Conservation (phyloP, 768 basidiomycete genomes). For the Kwoniella newhampshirensis region DNA sequence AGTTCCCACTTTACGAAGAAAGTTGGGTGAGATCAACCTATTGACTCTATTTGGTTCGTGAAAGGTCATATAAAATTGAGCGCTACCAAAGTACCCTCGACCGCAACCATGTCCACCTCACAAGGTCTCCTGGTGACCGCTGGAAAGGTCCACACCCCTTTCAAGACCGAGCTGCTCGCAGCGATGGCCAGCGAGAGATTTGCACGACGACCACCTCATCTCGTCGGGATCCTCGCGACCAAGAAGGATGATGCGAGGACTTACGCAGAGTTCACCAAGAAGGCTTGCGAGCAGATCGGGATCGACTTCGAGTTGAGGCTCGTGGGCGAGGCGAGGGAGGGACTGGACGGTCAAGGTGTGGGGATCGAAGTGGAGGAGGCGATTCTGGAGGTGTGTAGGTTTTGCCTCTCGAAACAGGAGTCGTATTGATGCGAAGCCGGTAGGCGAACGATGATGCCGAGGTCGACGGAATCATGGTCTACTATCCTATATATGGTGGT, state of each 20-base stretch:
- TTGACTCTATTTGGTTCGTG: no score
- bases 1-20: no score
- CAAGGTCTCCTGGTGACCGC: slow-evolving; percentile 50
- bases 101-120: slow-evolving; percentile 5
- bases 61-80: no score
- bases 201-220: slow-evolving; percentile 59
- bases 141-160: slow-evolving; percentile 48
- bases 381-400: slow-evolving; percentile 65
- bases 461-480: slow-evolving; percentile 96
- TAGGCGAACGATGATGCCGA: slow-evolving; percentile 77
- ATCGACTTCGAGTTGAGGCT: slow-evolving; percentile 78
- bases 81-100: neutral
- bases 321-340: slow-evolving; percentile 59
- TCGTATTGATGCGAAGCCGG: neutral
- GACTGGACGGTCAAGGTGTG: slow-evolving; percentile 59
- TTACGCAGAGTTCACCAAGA: slow-evolving; percentile 80
- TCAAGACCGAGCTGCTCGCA: slow-evolving; percentile 49
- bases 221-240: slow-evolving; percentile 90
- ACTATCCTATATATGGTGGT: slow-evolving; percentile 92
- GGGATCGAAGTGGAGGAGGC: slow-evolving; percentile 94
- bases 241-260: slow-evolving; percentile 54
- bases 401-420: no score
- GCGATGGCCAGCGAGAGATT: slow-evolving; percentile 28
- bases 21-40: no score
- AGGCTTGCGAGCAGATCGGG: slow-evolving; percentile 84